Base-by-base conservation (phyloP, 2,329 filamentous ascomycete genomes). In the Magnaporthiopsis incrustans region DNA sequence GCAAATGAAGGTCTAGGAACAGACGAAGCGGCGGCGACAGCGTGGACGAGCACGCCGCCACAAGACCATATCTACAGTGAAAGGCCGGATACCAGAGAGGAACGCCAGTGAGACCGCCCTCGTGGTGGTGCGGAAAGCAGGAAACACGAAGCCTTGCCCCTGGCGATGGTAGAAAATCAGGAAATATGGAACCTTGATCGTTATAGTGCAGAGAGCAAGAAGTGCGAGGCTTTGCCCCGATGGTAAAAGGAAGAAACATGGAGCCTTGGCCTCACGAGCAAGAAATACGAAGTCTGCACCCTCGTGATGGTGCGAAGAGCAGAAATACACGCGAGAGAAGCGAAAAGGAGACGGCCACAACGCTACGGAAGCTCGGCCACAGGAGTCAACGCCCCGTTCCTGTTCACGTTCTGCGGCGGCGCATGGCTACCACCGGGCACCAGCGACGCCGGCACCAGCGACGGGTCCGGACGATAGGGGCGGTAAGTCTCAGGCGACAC, bases 331-430 rank as follows among this genome's bases (percentile, higher is more conserved):
- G 14, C 25, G 25, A 58, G 57, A 30, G 6, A 30, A 32, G 6
- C 11, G 22, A 57, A 57, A 27, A 57, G 26, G 6, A 2, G 22
- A 6, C 18, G 30, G 57, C 1, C 22, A 30, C 1, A 26, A 57
- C 11, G n/a, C 44, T 53, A 63, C 10, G 61, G 53, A 3, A 63
- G 33, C 56, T 63, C 61, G 25, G 57, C 53, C 22, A 63, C 61
- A 22, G 61, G 61, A 22, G 27, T 63, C 6, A 63, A 33, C 12
- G 53, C 61, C 2, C 61, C 61, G n/a, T 58, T 25, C 27, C 22
- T 57, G 61, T 62, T 57, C 22, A 6, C 53, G 1, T 22, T 58
- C 26, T 38, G 53, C n/a, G 27, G 53, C n/a, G 38, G 61, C 15
- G 32, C 38, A 2, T 62, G 27, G 22, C 32, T 33, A 27, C n/a